Evolutionary conservation across 306 rosid species (phyloP).

Genomic region (Morella rubra): DNA sequence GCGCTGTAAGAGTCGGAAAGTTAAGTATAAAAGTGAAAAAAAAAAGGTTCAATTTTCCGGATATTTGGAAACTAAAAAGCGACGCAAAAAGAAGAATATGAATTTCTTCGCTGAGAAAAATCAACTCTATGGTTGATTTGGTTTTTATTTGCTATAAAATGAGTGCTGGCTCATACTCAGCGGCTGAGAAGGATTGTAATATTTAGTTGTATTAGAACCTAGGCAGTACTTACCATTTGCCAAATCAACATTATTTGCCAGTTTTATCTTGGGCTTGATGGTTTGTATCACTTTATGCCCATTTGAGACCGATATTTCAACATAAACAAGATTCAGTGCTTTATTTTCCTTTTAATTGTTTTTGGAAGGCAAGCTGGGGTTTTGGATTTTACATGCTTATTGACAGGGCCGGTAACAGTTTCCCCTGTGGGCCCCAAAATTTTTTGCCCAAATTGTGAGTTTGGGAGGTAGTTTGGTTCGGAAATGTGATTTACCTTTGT

Average conservation of each 20-base stretch:
- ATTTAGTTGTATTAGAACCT: not conserved
- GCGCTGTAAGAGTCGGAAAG: not conserved
- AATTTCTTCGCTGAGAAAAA: not conserved
- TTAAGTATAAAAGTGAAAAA: not conserved
- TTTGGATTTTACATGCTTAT: not conserved
- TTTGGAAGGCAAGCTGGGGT: not conserved
- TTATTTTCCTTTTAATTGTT: not conserved
- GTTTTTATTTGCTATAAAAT: not conserved
- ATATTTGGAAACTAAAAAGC: not conserved
- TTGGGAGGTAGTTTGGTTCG: not conserved
- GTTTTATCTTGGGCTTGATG: not conserved
- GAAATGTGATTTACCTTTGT: not conserved
- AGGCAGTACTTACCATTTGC: not conserved
- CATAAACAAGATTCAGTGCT: not conserved
- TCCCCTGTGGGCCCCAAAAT: not conserved
- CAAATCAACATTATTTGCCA: not conserved
- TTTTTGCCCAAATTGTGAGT: not conserved
- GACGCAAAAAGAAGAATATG: too few relatives aligned
- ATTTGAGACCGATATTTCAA: not conserved
- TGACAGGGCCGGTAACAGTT: not conserved
- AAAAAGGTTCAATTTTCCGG: not conserved
- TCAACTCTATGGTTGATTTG: not conserved
- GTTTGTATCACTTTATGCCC: not conserved
- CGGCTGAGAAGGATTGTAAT: not conserved
- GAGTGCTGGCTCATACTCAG: constrained; percentile 5